Evolutionary conservation across 192 early-diverging fungal species (phyloP).

Genomic region (Chytriomyces sp.): DNA sequence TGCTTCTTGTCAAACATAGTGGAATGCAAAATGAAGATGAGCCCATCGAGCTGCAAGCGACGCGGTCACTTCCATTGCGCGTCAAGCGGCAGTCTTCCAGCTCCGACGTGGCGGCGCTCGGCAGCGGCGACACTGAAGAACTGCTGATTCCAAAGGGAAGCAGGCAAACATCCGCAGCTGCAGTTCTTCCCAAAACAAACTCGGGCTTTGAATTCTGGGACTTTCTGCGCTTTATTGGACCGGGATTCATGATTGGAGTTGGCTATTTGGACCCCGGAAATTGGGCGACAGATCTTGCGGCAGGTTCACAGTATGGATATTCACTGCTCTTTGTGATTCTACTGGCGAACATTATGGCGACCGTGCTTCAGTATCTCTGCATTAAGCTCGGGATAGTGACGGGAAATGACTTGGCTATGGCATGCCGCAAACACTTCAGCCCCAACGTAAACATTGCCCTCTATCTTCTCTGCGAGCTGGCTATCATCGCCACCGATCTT

Average conservation of each 20-base stretch:
- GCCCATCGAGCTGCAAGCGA: too few species aligned
- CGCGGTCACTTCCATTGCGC: too few species aligned
- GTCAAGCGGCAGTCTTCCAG: too few species aligned
- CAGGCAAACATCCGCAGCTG: too few species aligned
- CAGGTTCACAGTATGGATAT: constrained; percentile 77
- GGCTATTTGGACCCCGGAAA: constrained; percentile 83
- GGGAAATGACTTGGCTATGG: constrained; percentile 71
- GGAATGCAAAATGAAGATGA: too few species aligned
- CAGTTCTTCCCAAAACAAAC: not conserved
- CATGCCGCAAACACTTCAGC: constrained; percentile 65
- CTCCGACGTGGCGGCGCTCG: too few species aligned
- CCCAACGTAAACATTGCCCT: constrained; percentile 62
- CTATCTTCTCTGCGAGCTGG: constrained; percentile 73
- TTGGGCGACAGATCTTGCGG: constrained; percentile 80
- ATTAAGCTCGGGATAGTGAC: constrained; percentile 78
- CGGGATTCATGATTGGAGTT: constrained; percentile 59
- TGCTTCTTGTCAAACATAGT: too few species aligned
- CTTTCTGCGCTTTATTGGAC: constrained; percentile 47
- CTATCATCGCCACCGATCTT: constrained; percentile 81
- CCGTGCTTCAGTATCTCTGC: constrained; percentile 74
- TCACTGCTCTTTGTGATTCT: constrained; percentile 73
- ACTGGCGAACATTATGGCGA: constrained; percentile 73
- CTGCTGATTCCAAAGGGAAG: not conserved
- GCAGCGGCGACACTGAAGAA: not conserved
- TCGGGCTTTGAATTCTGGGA: not conserved